phyloP scores from a whole-genome alignment of 106 monocot genomes.

The Dioscorea dumetorum region DNA sequence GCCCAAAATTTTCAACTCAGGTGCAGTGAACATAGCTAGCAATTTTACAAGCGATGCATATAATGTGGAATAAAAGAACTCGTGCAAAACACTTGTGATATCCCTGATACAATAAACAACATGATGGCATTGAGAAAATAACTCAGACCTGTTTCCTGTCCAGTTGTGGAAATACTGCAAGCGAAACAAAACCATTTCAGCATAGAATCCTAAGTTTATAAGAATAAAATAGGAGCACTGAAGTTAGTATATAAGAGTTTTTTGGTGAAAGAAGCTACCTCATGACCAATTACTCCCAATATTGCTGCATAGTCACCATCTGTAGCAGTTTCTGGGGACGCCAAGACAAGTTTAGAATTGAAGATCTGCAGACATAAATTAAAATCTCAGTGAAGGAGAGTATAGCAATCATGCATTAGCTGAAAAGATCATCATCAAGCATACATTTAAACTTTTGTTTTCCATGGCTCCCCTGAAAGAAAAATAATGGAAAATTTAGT shows the following conservation, averaged over 20 bases:
- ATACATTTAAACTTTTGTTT: constrained; percentile 98
- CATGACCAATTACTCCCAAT: constrained; percentile 96
- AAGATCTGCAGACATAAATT: constrained; percentile 58
- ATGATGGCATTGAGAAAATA: neutral
- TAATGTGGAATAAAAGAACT: neutral
- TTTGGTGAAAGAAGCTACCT: constrained; percentile 32
- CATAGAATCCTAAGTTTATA: neutral
- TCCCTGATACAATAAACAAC: neutral
- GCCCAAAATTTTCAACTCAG: too few species aligned
- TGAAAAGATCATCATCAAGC: constrained; percentile 14
- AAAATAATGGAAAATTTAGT: neutral
- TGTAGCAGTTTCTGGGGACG: constrained; percentile 94
- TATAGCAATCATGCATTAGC: too few species aligned
- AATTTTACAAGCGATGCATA: too few species aligned
- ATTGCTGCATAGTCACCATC: constrained; percentile 99
- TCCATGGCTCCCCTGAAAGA: constrained; percentile 99
- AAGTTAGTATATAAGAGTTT: constrained; percentile 4
- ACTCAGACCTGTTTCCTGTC: constrained; percentile 90
- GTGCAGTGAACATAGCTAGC: too few species aligned
- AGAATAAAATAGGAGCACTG: neutral
- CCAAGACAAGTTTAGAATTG: constrained; percentile 92
- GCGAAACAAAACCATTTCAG: constrained; percentile 11
- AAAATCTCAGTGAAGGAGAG: constrained; percentile 3
- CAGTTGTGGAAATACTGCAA: constrained; percentile 99
- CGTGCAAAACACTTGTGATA: neutral